Evolutionary conservation across 257 asterid genomes (phyloP).

Genomic region (Solanum acaule): DNA sequence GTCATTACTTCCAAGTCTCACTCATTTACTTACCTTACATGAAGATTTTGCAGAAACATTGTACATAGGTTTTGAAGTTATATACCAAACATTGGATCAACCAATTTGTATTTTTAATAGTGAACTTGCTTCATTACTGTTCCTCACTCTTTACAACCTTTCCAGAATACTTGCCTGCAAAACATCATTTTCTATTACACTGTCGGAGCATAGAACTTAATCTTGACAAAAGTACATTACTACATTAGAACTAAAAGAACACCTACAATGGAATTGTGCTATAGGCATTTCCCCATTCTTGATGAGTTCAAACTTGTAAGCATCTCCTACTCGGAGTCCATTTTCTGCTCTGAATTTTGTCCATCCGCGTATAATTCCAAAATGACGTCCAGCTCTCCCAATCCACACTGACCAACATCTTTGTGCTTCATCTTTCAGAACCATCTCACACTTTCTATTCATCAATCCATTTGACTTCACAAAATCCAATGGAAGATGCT

Average conservation of each 20-base stretch:
- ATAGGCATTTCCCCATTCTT: slow-evolving; percentile 1
- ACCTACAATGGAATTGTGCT: neutral
- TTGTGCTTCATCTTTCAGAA: neutral
- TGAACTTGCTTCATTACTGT: neutral
- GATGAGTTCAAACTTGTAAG: slow-evolving; percentile 15
- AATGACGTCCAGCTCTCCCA: neutral
- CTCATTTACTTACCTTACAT: neutral
- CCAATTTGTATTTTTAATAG: neutral
- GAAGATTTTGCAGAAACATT: neutral
- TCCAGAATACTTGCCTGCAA: neutral
- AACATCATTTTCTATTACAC: neutral
- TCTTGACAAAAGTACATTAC: neutral
- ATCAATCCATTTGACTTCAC: slow-evolving; percentile 1
- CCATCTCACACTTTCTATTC: neutral
- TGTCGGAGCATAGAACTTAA: neutral
- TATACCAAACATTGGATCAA: neutral
- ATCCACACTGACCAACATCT: neutral
- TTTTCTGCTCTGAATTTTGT: neutral
- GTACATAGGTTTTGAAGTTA: neutral
- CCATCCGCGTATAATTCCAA: neutral
- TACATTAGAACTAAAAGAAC: neutral
- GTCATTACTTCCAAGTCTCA: neutral
- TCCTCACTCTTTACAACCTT: neutral
- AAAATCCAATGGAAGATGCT: neutral
- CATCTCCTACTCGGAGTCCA: slow-evolving; percentile 8